phyloP scores from a whole-genome alignment of 164 flowering plant genomes.

The Chimonanthus praecox region DNA sequence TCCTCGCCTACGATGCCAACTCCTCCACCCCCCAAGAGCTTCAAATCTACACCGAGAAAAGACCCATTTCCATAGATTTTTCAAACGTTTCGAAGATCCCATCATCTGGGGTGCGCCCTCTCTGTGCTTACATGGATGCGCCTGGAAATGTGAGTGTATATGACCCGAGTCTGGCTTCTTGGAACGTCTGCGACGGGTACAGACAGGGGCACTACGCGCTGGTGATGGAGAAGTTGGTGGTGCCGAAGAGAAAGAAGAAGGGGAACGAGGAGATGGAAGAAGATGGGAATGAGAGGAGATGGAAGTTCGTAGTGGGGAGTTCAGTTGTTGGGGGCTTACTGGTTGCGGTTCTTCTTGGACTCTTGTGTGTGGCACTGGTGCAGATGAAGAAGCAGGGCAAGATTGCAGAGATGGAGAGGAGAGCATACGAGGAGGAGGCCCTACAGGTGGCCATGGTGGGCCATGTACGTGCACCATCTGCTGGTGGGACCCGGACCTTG shows the following conservation, averaged over 20 bases:
- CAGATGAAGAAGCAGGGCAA: constrained; percentile 64
- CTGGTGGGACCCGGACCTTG: constrained; percentile 48
- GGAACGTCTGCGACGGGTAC: constrained; percentile 36
- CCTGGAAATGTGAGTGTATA: constrained; percentile 53
- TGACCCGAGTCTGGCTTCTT: constrained; percentile 22
- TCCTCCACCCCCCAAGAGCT: constrained; percentile 37
- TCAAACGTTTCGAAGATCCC: constrained; percentile 18
- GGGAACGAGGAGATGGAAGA: constrained; percentile 11
- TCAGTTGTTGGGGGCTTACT: constrained; percentile 53
- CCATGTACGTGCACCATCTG: constrained; percentile 69
- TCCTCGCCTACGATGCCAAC: constrained; percentile 57
- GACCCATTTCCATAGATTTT: constrained; percentile 63
- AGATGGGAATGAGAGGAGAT: constrained; percentile 17
- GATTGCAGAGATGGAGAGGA: constrained; percentile 71
- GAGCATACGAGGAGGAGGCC: constrained; percentile 94
- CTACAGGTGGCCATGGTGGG: constrained; percentile 91
- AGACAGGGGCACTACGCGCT: constrained; percentile 70
- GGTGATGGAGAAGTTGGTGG: constrained; percentile 38
- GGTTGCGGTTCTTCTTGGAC: constrained; percentile 52
- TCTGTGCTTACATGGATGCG: constrained; percentile 62
- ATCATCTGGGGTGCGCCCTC: constrained; percentile 19
- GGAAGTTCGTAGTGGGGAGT: constrained; percentile 67
- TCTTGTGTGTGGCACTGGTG: constrained; percentile 70
- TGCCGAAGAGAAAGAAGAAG: neutral
- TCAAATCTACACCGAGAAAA: constrained; percentile 28